phyloP scores from a whole-genome alignment of 1,284 basidiomycete genomes.

The Quambalaria eucalypti region DNA sequence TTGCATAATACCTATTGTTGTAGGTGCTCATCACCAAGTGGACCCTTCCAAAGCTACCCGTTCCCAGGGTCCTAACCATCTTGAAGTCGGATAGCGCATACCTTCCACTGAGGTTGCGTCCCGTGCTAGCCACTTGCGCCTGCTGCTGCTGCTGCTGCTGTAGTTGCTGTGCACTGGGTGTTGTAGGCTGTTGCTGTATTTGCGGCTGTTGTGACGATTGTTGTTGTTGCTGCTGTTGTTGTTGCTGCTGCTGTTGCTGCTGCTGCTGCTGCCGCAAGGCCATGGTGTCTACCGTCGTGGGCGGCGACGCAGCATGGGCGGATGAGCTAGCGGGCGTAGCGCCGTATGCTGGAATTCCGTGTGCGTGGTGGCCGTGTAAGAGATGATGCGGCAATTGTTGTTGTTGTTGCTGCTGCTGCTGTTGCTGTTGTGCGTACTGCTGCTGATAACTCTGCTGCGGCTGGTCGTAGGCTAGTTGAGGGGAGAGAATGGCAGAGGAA shows the following conservation, averaged over 20 bases:
- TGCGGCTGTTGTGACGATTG: no score
- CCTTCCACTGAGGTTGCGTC: conserved; percentile 35
- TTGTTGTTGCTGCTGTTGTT: no score
- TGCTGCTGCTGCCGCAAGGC: no score
- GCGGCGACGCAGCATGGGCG: neutral
- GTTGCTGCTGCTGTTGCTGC: no score
- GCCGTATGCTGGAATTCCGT: no score
- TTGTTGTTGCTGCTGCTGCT: neutral
- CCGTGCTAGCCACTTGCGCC: neutral
- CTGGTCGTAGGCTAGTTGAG: neutral
- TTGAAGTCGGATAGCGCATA: conserved; percentile 42
- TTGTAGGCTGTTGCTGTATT: neutral
- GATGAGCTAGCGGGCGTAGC: no score
- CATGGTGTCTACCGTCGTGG: neutral
- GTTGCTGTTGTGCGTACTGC: neutral
- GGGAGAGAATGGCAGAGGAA: neutral
- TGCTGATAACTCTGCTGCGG: neutral
- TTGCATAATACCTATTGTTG: conserved; percentile 44
- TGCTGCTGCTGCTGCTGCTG: neutral
- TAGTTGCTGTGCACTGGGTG: neutral
- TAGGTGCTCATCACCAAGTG: conserved; percentile 39
- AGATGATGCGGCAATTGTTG: neutral
- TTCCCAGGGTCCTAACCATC: conserved; percentile 40
- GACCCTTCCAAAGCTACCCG: conserved; percentile 43
- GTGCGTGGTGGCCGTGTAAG: no score